Evolutionary conservation across 805 yeast genomes (phyloP), one percentile per base, ranked within the genome.

Genomic region (Sugiyamaella marilandica): DNA sequence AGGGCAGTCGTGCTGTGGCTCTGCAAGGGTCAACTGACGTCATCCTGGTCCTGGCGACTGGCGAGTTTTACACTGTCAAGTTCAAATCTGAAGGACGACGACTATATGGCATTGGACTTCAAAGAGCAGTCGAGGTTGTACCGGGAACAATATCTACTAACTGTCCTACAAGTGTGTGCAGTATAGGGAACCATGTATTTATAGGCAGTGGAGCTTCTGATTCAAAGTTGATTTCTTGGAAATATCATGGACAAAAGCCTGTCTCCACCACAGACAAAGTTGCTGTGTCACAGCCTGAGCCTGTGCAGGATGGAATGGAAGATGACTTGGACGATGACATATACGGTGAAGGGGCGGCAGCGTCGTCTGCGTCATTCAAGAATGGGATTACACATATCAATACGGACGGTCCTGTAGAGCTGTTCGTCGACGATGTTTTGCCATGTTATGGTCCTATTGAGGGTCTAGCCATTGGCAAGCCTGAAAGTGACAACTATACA

Each of bases 391-490:
- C 9, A 35, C 33, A 16, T 45, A 33, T 41, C 41, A 50, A 14
- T 5, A 14, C 43, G 2, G 43, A 32, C 31, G 51, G 57, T 45
- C 58, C 67, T 70, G 57, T 64, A 70, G 57, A 79, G 84, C 53
- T 67, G 5, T 11, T 71, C 14, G 61, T 72, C 16, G 70, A 76
- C 32, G 94, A 88, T 58, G 68, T 70, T 1, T 63, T 90, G 10
- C 61, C 76, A 2, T 86, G 83, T 61, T 74, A 78, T 58, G 96
- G 96, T 0, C 96, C 96, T 0, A 72, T 86, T 10, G 74, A 86
- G 2, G 80, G 82, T 39, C 76, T 90, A 56, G 76, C 90, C 0
- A 60, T 83, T 33, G 96, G 91, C 0, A 74, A 75, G 47, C 48
- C 63, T 56, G 74, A 78, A 45, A 94, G 86, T 61, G 37, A 37